Evolutionary conservation across 148 eudicot species (phyloP).

Genomic region (Simmondsia chinensis): DNA sequence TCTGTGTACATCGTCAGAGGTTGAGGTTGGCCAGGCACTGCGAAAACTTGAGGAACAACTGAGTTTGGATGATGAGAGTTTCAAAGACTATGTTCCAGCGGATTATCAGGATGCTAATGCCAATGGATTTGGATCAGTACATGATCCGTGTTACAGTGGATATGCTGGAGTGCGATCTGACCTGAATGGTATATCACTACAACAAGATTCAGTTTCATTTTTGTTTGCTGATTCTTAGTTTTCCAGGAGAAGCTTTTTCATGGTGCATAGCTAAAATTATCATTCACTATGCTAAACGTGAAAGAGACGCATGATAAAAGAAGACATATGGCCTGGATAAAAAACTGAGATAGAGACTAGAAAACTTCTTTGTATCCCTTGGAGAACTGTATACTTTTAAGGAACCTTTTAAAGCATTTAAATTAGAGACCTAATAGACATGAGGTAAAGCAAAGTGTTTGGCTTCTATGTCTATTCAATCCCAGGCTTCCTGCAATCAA

Average conservation of each 20-base stretch:
- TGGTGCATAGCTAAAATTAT: too few relatives aligned
- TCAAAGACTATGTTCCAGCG: constrained; percentile 30
- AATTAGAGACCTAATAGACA: too few relatives aligned
- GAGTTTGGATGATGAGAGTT: constrained; percentile 72
- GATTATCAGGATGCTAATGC: constrained; percentile 30
- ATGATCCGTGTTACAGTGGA: constrained; percentile 17
- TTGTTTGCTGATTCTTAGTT: neutral
- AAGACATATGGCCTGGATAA: neutral
- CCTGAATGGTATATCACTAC: constrained; percentile 16
- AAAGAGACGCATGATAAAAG: neutral
- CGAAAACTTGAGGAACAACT: constrained; percentile 67
- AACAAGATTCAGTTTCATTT: constrained; percentile 33
- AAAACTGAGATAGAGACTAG: too few relatives aligned
- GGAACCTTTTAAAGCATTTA: too few relatives aligned
- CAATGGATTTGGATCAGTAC: constrained; percentile 18
- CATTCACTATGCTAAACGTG: too few relatives aligned
- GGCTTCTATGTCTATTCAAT: too few relatives aligned
- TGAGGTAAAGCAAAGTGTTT: too few relatives aligned
- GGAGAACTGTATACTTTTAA: too few relatives aligned
- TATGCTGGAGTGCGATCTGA: constrained; percentile 20
- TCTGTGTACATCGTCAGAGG: constrained; percentile 25
- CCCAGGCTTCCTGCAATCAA: too few relatives aligned
- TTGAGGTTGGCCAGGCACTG: constrained; percentile 55
- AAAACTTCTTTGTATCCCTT: too few relatives aligned
- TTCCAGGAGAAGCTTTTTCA: neutral